Evolutionary conservation across 139 green algal species (phyloP), one percentile per base, ranked within the genome.

Genomic region (Limnomonas spitsbergensis): DNA sequence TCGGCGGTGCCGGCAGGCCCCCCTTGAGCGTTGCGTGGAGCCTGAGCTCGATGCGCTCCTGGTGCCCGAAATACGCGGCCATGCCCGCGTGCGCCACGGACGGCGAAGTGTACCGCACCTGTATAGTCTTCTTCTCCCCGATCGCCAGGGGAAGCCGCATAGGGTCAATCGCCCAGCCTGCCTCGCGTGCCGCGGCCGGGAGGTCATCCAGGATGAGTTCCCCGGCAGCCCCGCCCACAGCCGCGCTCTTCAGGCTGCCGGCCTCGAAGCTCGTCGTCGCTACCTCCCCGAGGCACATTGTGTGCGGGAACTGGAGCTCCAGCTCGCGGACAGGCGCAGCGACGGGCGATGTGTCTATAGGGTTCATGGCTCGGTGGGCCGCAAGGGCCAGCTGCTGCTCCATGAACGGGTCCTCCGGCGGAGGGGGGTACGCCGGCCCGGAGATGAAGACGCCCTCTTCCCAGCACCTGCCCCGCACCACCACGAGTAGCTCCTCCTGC

Each of bases 401-500:
- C 80, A 85, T 79, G 76, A 89, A 89, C 32, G 82, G 83, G 77
- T 89, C 82, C 6, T 84, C 75, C 0, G 69, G 31, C 1, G 77
- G 61, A 1, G 75, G 37, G 0, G 76, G 77, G 66, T 87, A 89
- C 27, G 69, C 52, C 38, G 77, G 69, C 0, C 87, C 87, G 0
- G 80, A 38, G 34, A 91, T 31, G 70, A 82, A 86, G 38, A 83
- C 78, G 32, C 80, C 87, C 75, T 89, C 82, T 32, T 85, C 80
- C 87, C 87, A 91, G 42, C 84, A 82, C 14, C 83, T 76, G 2
- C 79, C 83, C 29, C 69, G 76, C 53, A 90, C 9, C 1, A 79
- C 79, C 35, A 90, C 85, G 52, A 87, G 56, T 31, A 88, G 69
- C 67, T 84, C 70, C 56, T 90, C 81, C 73, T 91, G 84, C 86